Evolutionary conservation across 2,329 filamentous ascomycete species (phyloP).

Genomic region (Mycocentrospora acerina): DNA sequence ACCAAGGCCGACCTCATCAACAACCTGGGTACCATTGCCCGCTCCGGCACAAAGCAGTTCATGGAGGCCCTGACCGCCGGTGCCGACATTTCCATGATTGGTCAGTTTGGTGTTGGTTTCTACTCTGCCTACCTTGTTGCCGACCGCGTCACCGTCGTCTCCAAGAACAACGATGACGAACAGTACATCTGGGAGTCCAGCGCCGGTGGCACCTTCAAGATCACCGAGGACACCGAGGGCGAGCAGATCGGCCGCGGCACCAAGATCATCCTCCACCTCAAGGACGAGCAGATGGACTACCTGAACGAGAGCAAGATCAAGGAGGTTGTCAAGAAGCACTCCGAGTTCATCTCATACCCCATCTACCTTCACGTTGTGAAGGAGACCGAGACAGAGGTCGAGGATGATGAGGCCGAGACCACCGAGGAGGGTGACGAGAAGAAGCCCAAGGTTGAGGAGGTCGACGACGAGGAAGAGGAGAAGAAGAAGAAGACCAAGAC

Average conservation of each 20-base stretch:
- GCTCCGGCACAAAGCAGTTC: conserved; percentile 99
- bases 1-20: conserved; percentile 99
- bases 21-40: conserved; percentile 99
- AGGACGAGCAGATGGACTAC: conserved; percentile 99
- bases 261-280: conserved; percentile 97
- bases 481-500: conserved; percentile 99
- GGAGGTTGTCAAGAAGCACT: conserved; percentile 99
- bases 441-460: conserved; percentile 95
- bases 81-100: conserved; percentile 99
- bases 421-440: conserved; percentile 78
- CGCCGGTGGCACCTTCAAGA: conserved; percentile 95
- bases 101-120: conserved; percentile 99
- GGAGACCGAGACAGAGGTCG: conserved; percentile 98
- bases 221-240: conserved; percentile 85
- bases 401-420: conserved; percentile 81
- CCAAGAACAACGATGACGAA: conserved; percentile 99
- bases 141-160: conserved; percentile 91
- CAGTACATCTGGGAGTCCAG: conserved; percentile 99
- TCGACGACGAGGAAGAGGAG: conserved; percentile 79
- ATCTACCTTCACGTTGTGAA: conserved; percentile 99
- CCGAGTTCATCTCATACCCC: conserved; percentile 99
- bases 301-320: conserved; percentile 99
- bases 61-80: conserved; percentile 99
- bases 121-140: conserved; percentile 99
- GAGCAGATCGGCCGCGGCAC: conserved; percentile 90